Percentiles rank a stretch among this genome's conserved stretches.
phyloP scores from a whole-genome alignment of 768 basidiomycete genomes.

The Kwoniella shandongensis region DNA sequence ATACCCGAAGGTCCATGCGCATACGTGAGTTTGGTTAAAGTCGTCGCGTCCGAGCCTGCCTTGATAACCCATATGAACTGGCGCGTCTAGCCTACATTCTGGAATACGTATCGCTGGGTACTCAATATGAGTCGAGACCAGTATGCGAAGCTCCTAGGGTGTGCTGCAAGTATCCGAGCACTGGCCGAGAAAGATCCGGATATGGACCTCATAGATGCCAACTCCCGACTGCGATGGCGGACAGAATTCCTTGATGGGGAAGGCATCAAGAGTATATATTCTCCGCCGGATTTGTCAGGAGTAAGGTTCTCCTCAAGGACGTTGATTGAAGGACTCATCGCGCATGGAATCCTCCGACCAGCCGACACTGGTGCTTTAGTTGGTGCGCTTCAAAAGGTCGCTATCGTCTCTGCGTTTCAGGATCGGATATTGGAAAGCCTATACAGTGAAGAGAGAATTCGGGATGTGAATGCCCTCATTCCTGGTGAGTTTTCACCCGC shows the following conservation, averaged over 20 bases:
- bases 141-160: constrained; percentile 11
- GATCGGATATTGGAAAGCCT: constrained; percentile 42
- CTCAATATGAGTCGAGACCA: constrained; percentile 19
- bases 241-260: constrained; percentile 15
- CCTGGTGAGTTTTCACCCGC: constrained; percentile 27
- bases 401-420: constrained; percentile 25
- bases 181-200: constrained; percentile 38
- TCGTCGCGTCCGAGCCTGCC: neutral
- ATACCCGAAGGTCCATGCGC: constrained; percentile 45
- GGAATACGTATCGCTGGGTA: constrained; percentile 44
- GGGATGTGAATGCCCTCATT: constrained; percentile 33
- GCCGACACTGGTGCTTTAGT: constrained; percentile 24
- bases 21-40: constrained; percentile 33
- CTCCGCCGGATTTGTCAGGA: constrained; percentile 18
- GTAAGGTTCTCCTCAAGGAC: constrained; percentile 40
- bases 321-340: constrained; percentile 48
- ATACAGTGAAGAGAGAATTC: constrained; percentile 45
- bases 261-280: constrained; percentile 13
- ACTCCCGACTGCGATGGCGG: constrained; percentile 6
- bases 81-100: constrained; percentile 37
- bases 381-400: constrained; percentile 21
- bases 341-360: constrained; percentile 42
- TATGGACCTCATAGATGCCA: constrained; percentile 28
- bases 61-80: constrained; percentile 1
- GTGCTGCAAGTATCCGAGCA: constrained; percentile 25